Conservation (phyloP, 2,329 filamentous ascomycete species). For the Aureobasidium sp. region DNA sequence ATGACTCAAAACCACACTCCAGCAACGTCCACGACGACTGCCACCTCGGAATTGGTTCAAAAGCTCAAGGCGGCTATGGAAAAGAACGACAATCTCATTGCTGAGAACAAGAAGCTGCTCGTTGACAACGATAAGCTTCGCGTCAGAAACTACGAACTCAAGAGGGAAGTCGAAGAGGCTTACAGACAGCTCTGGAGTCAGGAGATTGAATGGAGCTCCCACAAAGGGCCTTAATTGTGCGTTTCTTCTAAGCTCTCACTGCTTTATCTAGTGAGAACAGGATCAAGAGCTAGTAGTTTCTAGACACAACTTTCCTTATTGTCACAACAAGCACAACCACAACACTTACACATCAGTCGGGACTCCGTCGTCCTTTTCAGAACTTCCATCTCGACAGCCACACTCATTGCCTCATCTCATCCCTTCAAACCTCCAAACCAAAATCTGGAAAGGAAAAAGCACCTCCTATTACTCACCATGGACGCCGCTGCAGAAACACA, state of each 20-base stretch:
- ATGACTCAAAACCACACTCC: not conserved
- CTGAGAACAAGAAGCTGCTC: not conserved
- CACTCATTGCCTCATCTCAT: no score
- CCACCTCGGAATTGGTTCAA: not conserved
- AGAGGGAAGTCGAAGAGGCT: not conserved
- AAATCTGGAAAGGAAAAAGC: not conserved
- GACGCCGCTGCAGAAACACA: not conserved
- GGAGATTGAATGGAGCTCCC: not conserved
- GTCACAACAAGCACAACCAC: not conserved
- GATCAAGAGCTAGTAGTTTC: not conserved
- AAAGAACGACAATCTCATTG: not conserved
- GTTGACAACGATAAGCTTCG: not conserved
- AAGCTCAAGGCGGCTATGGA: not conserved
- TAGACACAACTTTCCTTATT: not conserved
- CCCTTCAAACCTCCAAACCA: not conserved
- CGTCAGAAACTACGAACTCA: not conserved
- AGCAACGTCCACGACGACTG: not conserved
- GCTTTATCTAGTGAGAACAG: not conserved
- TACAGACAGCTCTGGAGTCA: constrained; percentile 1
- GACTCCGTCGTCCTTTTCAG: no score
- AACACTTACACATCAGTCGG: not conserved
- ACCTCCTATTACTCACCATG: not conserved
- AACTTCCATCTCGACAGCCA: not conserved
- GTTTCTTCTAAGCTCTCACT: not conserved
- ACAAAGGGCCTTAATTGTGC: not conserved